A percentile compares a stretch with the other conserved stretches of the same genome.
Conservation (phyloP, 2,329 filamentous ascomycete genomes). For the Trichophyton rubrum region DNA sequence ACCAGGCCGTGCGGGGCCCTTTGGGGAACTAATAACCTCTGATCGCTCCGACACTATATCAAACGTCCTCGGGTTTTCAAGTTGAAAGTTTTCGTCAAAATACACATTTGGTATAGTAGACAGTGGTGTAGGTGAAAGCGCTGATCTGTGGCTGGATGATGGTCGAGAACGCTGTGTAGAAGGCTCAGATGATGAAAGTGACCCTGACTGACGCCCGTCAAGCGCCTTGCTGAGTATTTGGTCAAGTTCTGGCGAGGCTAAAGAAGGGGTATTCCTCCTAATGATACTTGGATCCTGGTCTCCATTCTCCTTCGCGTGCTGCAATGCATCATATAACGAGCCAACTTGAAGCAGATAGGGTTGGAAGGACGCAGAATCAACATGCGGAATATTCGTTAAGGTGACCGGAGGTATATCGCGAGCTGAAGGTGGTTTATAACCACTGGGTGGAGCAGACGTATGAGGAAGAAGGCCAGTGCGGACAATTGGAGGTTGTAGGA, state of each 20-base stretch:
- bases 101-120: constrained; percentile 89
- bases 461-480: constrained; percentile 72
- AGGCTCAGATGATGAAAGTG: constrained; percentile 4
- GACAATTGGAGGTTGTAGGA: constrained; percentile 65
- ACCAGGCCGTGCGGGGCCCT: constrained; percentile 43
- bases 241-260: constrained; percentile 39
- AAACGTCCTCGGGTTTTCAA: constrained; percentile 92
- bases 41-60: constrained; percentile 93
- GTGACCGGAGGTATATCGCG: constrained; percentile 89
- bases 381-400: constrained; percentile 71
- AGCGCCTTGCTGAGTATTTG: constrained; percentile 35
- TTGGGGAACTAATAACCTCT: constrained; percentile 69
- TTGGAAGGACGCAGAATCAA: constrained; percentile 69
- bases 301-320: constrained; percentile 65
- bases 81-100: constrained; percentile 85
- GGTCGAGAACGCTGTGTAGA: constrained; percentile 29
- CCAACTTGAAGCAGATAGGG: constrained; percentile 78
- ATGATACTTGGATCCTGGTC: constrained; percentile 46
- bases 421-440: constrained; percentile 70
- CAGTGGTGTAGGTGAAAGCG: constrained; percentile 53
- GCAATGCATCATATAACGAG: constrained; percentile 75
- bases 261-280: constrained; percentile 31
- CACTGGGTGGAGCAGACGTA: constrained; percentile 52
- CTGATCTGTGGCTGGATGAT: constrained; percentile 31
- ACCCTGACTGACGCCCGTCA: constrained; percentile 30